These are phyloP conservation scores for Hypoxylon rubiginosum DNA, from an alignment of 2,329 filamentous ascomycete species.

Conservation along the genomic window DNA sequence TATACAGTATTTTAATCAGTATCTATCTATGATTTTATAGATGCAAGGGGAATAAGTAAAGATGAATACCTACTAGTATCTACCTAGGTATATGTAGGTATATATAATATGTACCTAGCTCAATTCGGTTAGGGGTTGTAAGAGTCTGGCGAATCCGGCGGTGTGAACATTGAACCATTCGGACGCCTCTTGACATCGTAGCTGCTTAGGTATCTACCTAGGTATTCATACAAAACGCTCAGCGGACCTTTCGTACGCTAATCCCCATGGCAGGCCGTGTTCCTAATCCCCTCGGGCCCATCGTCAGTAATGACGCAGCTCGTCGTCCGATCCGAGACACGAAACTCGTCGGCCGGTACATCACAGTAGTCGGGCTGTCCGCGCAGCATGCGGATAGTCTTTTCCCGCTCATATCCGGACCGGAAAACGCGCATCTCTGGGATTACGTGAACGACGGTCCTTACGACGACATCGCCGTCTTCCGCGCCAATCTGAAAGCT, in stretches of 20 bases:
- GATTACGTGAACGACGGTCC: conserved; percentile 48
- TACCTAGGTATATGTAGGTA: neutral
- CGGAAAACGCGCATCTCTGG: conserved; percentile 45
- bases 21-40: no score
- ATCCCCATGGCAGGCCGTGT: conserved; percentile 21
- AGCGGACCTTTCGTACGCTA: neutral
- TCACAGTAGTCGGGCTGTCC: conserved; percentile 42
- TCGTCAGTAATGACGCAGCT: conserved; percentile 35
- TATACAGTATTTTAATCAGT: neutral
- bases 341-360: conserved; percentile 41
- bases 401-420: conserved; percentile 44
- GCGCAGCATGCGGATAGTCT: conserved; percentile 40
- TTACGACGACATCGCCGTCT: conserved; percentile 40
- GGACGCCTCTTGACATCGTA: neutral
- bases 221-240: neutral
- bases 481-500: conserved; percentile 37
- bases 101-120: conserved; percentile 11
- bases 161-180: conserved; percentile 18
- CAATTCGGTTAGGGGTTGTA: conserved; percentile 12
- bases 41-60: neutral
- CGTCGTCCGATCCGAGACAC: conserved; percentile 38
- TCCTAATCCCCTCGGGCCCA: conserved; percentile 35
- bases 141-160: conserved; percentile 17
- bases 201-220: no score
- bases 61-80: neutral